Percentiles rank a stretch among this genome's conserved stretches.
Evolutionary conservation across 1,284 basidiomycete species (phyloP).

Genomic region (Volvariella volvacea): DNA sequence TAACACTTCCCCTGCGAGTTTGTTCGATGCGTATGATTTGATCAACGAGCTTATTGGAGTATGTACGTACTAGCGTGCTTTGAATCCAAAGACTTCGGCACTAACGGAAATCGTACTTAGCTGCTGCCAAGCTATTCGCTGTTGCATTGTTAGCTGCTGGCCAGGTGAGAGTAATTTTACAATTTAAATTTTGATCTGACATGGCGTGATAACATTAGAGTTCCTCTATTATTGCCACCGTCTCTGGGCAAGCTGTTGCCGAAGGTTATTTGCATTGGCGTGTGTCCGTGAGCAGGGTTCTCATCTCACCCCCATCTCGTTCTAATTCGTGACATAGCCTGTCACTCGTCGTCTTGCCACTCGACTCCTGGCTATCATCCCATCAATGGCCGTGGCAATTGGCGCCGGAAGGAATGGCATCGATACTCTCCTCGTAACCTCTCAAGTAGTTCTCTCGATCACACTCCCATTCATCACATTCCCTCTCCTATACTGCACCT

Average conservation of each 20-base stretch:
- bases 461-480: constrained; percentile 85
- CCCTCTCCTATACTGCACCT: constrained; percentile 75
- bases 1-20: constrained; percentile 47
- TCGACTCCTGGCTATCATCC: constrained; percentile 81
- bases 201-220: constrained; percentile 41
- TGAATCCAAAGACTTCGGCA: too few species aligned
- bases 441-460: constrained; percentile 85
- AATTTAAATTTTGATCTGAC: not conserved
- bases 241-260: constrained; percentile 88
- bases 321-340: constrained; percentile 43
- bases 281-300: constrained; percentile 57
- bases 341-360: constrained; percentile 79
- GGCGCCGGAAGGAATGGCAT: constrained; percentile 74
- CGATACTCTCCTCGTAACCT: constrained; percentile 77
- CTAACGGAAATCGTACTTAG: constrained; percentile 20
- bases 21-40: constrained; percentile 79
- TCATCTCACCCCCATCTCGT: too few species aligned
- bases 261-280: constrained; percentile 94
- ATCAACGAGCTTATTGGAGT: constrained; percentile 63
- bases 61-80: constrained; percentile 32
- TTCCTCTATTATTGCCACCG: constrained; percentile 87
- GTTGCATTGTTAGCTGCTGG: constrained; percentile 82
- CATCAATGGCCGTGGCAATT: constrained; percentile 76
- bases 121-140: constrained; percentile 80
- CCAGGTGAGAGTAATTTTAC: constrained; percentile 28